Evolutionary conservation across 129 eudicot genomes (phyloP), one percentile per base, ranked within the genome.

Genomic region (Solidago caesia): DNA sequence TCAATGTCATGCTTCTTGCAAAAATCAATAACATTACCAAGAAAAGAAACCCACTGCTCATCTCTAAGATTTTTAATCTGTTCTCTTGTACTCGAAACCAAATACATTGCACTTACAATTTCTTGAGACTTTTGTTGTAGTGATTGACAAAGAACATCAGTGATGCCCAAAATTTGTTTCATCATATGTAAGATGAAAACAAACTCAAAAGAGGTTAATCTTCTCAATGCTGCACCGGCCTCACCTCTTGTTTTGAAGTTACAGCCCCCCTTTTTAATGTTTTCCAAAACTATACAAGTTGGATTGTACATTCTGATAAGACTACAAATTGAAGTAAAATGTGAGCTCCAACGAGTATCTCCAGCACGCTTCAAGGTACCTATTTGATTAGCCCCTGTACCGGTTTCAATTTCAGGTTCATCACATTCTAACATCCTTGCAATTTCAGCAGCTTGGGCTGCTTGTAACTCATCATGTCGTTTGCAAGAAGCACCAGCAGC

Each of bases 181-280:
- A 29, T 29, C 39, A 29, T 29, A 29, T 29, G 39, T 29, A 29
- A 29, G 39, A 29, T 29, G 39, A 29, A 29, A 29, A 29, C 39
- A 29, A 29, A 29, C n/a, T n/a, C n/a, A n/a, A n/a, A 57, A 57
- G 29, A n/a, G 6, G 63, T 57, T 29, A 57, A 1, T 9, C 5
- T 57, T 7, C 16, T 57, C 16, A 57, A 57, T 15, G 29, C 9
- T 6, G 63, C 6, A 57, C 63, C 16, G 16, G 29, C 63, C n/a
- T 15, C 63, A 57, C 63, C 33, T 15, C 25, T 57, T 57, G 63
- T 57, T 57, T 57, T 57, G 26, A n/a, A 57, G 26, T 57, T 57
- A 15, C 29, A 57, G 26, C 63, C 63, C 6, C 8, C 48, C 8
- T 45, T 45, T 45, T 47, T 47, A 6, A 47, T 8, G 4, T 47